phyloP scores from a whole-genome alignment of 2,329 filamentous ascomycete genomes.

The Fusarium tupiense region DNA sequence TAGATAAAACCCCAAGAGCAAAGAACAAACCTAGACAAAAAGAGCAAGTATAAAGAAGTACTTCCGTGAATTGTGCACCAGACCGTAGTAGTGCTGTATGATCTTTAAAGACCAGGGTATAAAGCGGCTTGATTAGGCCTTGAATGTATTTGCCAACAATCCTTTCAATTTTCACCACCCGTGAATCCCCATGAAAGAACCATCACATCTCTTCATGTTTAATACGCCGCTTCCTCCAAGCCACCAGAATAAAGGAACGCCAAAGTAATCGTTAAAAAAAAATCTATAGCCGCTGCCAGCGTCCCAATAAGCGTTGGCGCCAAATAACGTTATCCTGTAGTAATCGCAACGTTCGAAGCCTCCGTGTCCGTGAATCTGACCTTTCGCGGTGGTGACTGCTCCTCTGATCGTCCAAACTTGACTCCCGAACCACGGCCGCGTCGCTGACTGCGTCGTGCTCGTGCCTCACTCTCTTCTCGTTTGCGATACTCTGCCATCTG shows the following conservation, averaged over 20 bases:
- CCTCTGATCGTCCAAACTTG: constrained; percentile 39
- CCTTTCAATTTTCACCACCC: constrained; percentile 2
- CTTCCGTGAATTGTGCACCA: neutral
- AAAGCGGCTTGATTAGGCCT: constrained; percentile 17
- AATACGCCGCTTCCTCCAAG: neutral
- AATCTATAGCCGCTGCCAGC: neutral
- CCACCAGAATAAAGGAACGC: constrained; percentile 23
- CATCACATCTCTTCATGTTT: neutral
- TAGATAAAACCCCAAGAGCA: constrained; percentile 18
- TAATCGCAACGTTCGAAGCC: constrained; percentile 44
- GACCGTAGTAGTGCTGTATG: constrained; percentile 4
- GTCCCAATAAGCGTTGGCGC: neutral
- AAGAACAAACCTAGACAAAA: constrained; percentile 1
- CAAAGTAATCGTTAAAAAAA: constrained; percentile 15
- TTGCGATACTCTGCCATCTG: constrained; percentile 71
- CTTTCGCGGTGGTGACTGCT: constrained; percentile 42
- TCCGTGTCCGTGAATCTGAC: constrained; percentile 56
- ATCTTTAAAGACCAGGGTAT: constrained; percentile 32
- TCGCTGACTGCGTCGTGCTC: constrained; percentile 63
- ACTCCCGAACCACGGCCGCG: constrained; percentile 51
- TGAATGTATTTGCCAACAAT: constrained; percentile 15
- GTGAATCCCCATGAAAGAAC: constrained; percentile 2
- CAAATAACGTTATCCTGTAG: constrained; percentile 42
- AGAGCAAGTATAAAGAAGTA: neutral
- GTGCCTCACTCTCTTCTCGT: constrained; percentile 68